These are phyloP conservation scores for Erysimum pusillum DNA, from an alignment of 441 rosid genomes.

Conservation along the genomic window DNA sequence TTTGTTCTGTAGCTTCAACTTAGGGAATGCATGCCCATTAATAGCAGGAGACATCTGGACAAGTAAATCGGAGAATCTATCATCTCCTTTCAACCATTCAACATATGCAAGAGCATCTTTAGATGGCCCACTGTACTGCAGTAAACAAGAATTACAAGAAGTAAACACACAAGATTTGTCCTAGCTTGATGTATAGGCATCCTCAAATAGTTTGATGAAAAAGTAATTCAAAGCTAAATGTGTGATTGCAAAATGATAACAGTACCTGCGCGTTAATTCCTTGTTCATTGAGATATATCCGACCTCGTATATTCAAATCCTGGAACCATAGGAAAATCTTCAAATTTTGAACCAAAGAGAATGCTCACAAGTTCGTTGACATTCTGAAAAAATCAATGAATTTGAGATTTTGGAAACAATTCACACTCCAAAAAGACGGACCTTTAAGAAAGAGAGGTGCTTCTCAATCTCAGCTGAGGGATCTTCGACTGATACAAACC, in stretches of 20 bases:
- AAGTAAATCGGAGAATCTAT: slow-evolving; percentile 70
- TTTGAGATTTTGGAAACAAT: background rate
- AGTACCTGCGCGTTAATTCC: slow-evolving; percentile 96
- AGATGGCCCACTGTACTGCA: slow-evolving; percentile 94
- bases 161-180: slow-evolving; percentile 17
- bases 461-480: slow-evolving; percentile 70
- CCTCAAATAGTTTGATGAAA: background rate
- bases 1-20: slow-evolving; percentile 81
- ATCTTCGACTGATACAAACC: slow-evolving; percentile 63
- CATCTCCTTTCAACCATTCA: slow-evolving; percentile 78
- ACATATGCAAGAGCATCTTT: slow-evolving; percentile 78
- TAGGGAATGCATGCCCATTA: slow-evolving; percentile 86
- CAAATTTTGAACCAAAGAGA: background rate
- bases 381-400: background rate
- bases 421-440: slow-evolving; percentile 23
- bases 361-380: background rate
- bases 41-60: slow-evolving; percentile 84
- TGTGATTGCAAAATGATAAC: slow-evolving; percentile 17
- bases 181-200: slow-evolving; percentile 6
- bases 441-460: slow-evolving; percentile 77
- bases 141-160: slow-evolving; percentile 10
- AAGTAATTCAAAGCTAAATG: slow-evolving; percentile 1
- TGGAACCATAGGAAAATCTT: slow-evolving; percentile 34
- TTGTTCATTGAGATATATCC: slow-evolving; percentile 84
- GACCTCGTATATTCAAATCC: slow-evolving; percentile 78